These are phyloP conservation scores for Anthostomella pinea DNA, from an alignment of 2,329 filamentous ascomycete species.

Conservation along the genomic window DNA sequence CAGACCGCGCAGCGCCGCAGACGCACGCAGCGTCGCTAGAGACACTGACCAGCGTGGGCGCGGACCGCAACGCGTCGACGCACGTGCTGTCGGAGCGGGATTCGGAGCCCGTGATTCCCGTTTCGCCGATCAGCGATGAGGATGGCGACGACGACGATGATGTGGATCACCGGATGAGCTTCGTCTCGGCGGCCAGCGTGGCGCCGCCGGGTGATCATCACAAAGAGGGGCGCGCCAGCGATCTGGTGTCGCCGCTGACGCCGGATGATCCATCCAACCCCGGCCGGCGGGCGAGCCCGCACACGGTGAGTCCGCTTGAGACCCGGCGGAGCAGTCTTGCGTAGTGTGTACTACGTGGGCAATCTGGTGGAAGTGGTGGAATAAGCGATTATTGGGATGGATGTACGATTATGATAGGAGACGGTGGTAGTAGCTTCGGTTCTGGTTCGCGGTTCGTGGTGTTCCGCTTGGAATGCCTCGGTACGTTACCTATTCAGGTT, in stretches of 20 bases:
- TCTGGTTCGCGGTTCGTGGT: too few relatives aligned
- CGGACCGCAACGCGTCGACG: neutral
- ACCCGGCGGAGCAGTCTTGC: slow-evolving; percentile 17
- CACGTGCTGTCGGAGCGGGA: too few relatives aligned
- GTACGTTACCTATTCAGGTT: too few relatives aligned
- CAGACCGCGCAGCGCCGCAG: too few relatives aligned
- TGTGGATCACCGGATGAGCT: slow-evolving; percentile 15
- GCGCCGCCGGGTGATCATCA: slow-evolving; percentile 2
- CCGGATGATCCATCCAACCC: slow-evolving; percentile 1
- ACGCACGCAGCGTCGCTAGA: too few relatives aligned
- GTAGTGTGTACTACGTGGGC: slow-evolving; percentile 2
- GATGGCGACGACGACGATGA: slow-evolving; percentile 8
- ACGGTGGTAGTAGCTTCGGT: too few relatives aligned
- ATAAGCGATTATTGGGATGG: neutral
- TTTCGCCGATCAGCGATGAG: slow-evolving; percentile 19
- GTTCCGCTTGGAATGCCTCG: too few relatives aligned
- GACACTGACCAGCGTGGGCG: neutral
- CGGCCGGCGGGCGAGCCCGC: slow-evolving; percentile 8
- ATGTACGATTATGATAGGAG: too few relatives aligned
- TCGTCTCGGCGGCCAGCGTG: slow-evolving; percentile 15
- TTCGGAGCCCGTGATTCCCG: slow-evolving; percentile 9
- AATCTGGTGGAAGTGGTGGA: neutral
- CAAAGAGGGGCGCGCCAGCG: slow-evolving; percentile 1
- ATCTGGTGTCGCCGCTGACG: slow-evolving; percentile 22
- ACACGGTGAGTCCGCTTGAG: slow-evolving; percentile 22